Conservation (phyloP, 1,284 basidiomycete genomes). For the Moniliophthora roreri region DNA sequence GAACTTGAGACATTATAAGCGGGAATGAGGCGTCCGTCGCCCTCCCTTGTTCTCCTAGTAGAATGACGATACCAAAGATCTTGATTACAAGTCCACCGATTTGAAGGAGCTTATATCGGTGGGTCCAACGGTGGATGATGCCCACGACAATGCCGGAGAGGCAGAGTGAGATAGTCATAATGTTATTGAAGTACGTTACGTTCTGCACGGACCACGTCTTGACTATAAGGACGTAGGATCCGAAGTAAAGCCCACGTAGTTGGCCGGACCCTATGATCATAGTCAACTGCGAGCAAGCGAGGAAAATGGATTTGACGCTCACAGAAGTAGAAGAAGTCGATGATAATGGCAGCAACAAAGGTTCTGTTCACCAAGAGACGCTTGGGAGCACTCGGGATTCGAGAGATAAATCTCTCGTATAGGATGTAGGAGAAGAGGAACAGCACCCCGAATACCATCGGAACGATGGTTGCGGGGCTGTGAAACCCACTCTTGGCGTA, state of each 20-base stretch:
- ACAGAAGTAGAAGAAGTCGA: constrained; percentile 17
- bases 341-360: constrained; percentile 15
- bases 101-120: constrained; percentile 17
- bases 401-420: constrained; percentile 14
- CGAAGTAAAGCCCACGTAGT: constrained; percentile 13
- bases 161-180: constrained; percentile 13
- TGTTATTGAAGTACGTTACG: constrained; percentile 18
- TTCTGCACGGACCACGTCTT: constrained; percentile 14
- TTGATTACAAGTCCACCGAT: constrained; percentile 16
- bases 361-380: constrained; percentile 18
- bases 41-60: constrained; percentile 17
- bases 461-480: constrained; percentile 13
- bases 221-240: constrained; percentile 15
- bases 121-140: constrained; percentile 12
- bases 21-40: constrained; percentile 16
- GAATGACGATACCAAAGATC: constrained; percentile 22
- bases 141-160: constrained; percentile 15
- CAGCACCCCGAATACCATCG: constrained; percentile 14
- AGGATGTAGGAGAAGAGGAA: constrained; percentile 14
- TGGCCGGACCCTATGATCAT: constrained; percentile 8
- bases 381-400: constrained; percentile 10
- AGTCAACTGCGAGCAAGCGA: neutral
- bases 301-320: neutral
- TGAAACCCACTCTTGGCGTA: constrained; percentile 13
- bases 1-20: constrained; percentile 23